Evolutionary conservation across 768 basidiomycete species (phyloP), one percentile per base, ranked within the genome.

Genomic region (Symmetrospora coprosmae): DNA sequence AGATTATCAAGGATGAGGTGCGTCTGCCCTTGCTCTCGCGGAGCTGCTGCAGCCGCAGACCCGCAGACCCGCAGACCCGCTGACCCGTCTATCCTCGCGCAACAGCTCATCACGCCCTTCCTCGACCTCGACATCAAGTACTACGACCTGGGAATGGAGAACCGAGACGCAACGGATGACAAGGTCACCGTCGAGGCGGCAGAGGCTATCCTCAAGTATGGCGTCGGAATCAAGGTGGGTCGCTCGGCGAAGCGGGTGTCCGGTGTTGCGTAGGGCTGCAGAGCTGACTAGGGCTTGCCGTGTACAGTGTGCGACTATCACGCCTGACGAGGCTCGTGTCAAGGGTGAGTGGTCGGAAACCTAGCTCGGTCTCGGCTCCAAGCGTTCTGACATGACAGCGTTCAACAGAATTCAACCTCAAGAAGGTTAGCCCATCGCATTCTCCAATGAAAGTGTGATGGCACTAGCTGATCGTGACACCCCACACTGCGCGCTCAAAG

Each of bases 251-350:
- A 19, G 19, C 11, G 31, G 4, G 21, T 21, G 35, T 39, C 28
- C 17, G 40, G 3, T 16, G 1, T 33, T 31, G 27, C 45, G 19
- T 1, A 25, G 19, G 16, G 27, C 16, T 1, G 16, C 33, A 14
- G 6, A 16, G 30, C n/a, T 5, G 25, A 17, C 25, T 21, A 14
- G 4, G 63, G 73, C n/a, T n/a, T n/a, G n/a, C n/a, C n/a, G n/a
- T n/a, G n/a, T n/a, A n/a, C n/a, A n/a, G 75, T 99, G 92, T 76
- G 92, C 91, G 38, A 97, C 92, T 43, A 97, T 97, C 75, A 99
- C 94, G 1, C 94, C 94, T 5, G 94, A 99, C 35, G 55, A 63
- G 25, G 88, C 82, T 23, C 84, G 91, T 60, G 89, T 96, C 46
- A 75, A 90, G 63, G 68, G 68, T 66, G n/a, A 16, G 67, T 43